Conservation (phyloP, 768 basidiomycete species). For the Xerocomus potaroensis region DNA sequence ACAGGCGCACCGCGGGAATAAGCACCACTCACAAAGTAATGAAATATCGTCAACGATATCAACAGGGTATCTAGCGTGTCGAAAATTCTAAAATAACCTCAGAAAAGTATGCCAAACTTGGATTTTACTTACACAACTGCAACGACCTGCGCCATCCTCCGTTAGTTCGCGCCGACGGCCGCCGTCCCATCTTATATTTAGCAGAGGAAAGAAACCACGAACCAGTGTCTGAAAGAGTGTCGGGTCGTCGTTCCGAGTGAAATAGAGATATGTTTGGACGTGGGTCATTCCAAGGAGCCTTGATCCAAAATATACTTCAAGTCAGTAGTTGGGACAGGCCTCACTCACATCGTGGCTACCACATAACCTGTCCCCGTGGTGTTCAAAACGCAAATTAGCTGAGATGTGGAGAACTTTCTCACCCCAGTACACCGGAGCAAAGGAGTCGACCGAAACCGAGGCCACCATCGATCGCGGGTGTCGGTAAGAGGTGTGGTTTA, state of each 20-base stretch:
- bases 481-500: not conserved
- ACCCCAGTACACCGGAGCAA: conserved; percentile 8
- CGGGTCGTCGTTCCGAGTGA: not conserved
- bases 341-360: conserved; percentile 5
- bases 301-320: not conserved
- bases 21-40: conserved; percentile 3
- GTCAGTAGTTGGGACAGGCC: not conserved
- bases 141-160: not conserved
- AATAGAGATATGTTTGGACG: conserved; percentile 6
- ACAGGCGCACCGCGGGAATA: not conserved
- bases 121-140: not conserved
- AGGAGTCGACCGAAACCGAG: not conserved
- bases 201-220: not conserved
- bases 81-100: not conserved
- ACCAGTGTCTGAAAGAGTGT: conserved; percentile 3
- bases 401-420: not conserved
- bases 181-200: not conserved
- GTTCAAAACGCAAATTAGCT: not conserved
- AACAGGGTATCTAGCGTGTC: conserved; percentile 1
- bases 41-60: not conserved
- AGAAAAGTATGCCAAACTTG: not conserved
- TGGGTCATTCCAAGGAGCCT: conserved; percentile 7
- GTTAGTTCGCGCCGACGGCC: not conserved
- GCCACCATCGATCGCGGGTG: not conserved
- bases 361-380: conserved; percentile 5